These are phyloP conservation scores for Microbotryum lychnidis-dioicae DNA, from an alignment of 1,284 basidiomycete genomes.

Conservation along the genomic window DNA sequence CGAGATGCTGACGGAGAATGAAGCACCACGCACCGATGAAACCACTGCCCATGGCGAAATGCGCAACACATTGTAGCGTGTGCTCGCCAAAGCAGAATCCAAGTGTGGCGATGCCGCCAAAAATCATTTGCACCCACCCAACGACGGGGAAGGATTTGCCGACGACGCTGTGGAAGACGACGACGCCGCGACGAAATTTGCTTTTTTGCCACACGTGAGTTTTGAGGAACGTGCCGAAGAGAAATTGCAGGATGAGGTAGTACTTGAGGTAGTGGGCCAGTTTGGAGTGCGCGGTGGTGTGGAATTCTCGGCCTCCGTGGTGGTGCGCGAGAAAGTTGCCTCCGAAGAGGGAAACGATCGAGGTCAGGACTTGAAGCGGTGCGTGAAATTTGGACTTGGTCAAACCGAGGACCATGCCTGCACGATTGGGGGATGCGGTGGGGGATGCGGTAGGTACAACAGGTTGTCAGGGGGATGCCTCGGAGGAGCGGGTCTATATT, in stretches of 20 bases:
- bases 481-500: not conserved
- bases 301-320: conserved; percentile 31
- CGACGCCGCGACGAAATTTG: conserved; percentile 63
- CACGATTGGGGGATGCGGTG: not conserved
- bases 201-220: conserved; percentile 72
- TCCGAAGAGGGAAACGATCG: conserved; percentile 20
- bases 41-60: conserved; percentile 49
- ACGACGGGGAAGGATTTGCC: conserved; percentile 81
- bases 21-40: conserved; percentile 9
- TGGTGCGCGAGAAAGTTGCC: conserved; percentile 31
- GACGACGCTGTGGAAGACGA: conserved; percentile 65
- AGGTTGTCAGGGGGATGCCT: not conserved
- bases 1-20: too few species aligned
- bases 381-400: conserved; percentile 29
- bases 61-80: conserved; percentile 51
- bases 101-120: conserved; percentile 56
- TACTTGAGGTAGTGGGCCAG: conserved; percentile 28
- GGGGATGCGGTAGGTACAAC: not conserved
- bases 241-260: conserved; percentile 49
- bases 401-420: conserved; percentile 34
- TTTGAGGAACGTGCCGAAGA: conserved; percentile 81
- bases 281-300: conserved; percentile 30
- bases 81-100: conserved; percentile 62
- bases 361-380: conserved; percentile 25
- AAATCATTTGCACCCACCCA: conserved; percentile 68